Conservation (phyloP, 306 rosid genomes). For the barrel medic (Medicago truncatula) region MtrunA17r5.0-ANR NC_053042.1:55919001-55919500, state of each 20-base stretch:
- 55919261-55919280: constrained; percentile 92
- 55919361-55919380: neutral
- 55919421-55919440: neutral
- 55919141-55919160: constrained; percentile 79
- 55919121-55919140: constrained; percentile 20
- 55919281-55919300: constrained; percentile 65
- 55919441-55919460: constrained; percentile 3
- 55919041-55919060: neutral
- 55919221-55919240: constrained; percentile 92
- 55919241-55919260: constrained; percentile 91
- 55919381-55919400: constrained; percentile 1
- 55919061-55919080: neutral
- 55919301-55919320: constrained; percentile 44
- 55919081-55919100: constrained; percentile 21
- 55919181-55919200: constrained; percentile 89
- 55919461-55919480: neutral
- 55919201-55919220: constrained; percentile 98
- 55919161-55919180: constrained; percentile 99
- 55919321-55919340: constrained; percentile 25
- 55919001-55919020: constrained; percentile 17
- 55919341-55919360: neutral
- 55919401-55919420: constrained; percentile 15
- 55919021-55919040: neutral
- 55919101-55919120: neutral
- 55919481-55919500: neutral